Evolutionary conservation across 1,139 yeast species (phyloP).

Genomic region (Wickerhamomyces sp.): DNA sequence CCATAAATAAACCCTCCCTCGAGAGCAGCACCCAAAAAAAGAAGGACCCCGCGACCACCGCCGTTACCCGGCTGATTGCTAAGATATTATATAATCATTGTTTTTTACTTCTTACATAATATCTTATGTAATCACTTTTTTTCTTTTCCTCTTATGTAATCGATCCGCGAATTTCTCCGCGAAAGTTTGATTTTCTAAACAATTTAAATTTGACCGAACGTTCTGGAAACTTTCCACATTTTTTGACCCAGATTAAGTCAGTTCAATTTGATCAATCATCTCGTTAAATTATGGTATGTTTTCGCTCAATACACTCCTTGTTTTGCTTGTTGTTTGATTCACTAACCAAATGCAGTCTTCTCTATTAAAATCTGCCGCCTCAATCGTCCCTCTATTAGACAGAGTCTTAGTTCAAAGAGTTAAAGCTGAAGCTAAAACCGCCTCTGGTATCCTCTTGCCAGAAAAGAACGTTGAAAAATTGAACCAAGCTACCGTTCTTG

Average conservation of each 20-base stretch:
- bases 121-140: too few relatives aligned
- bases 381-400: conserved; percentile 89
- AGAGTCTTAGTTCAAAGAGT: conserved; percentile 92
- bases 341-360: conserved; percentile 25
- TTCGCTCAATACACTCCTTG: neutral
- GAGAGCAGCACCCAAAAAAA: too few relatives aligned
- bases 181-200: neutral
- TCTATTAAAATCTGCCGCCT: conserved; percentile 76
- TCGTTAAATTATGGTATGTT: neutral
- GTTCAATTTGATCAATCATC: neutral
- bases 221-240: neutral
- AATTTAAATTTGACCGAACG: neutral
- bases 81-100: too few relatives aligned
- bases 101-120: too few relatives aligned
- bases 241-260: neutral
- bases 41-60: too few relatives aligned
- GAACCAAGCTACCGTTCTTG: conserved; percentile 74
- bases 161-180: neutral
- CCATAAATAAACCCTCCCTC: neutral
- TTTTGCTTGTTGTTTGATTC: too few relatives aligned
- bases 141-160: too few relatives aligned
- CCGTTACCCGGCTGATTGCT: too few relatives aligned
- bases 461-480: conserved; percentile 95
- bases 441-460: conserved; percentile 93
- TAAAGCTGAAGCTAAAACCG: conserved; percentile 88